Conservation (phyloP, 1,284 basidiomycete genomes). For the Cystobasidiaceae sp. region DNA sequence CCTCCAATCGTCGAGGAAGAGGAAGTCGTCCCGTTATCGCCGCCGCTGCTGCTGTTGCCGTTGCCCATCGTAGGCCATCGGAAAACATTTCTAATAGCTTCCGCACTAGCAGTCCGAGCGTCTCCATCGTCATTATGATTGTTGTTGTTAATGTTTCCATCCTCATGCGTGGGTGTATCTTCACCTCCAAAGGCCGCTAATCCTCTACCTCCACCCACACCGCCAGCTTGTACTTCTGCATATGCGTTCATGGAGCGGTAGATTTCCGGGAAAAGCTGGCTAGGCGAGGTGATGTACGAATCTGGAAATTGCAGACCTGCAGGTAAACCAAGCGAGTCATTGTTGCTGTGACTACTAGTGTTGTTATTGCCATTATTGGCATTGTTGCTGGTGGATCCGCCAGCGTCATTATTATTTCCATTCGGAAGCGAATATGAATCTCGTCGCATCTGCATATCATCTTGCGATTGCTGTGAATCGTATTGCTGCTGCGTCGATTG, state of each 20-base stretch:
- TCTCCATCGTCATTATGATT: background rate
- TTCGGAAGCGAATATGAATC: background rate
- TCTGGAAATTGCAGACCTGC: conserved; percentile 14
- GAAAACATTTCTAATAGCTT: conserved; percentile 5
- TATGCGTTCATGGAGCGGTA: conserved; percentile 21
- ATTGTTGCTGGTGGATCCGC: background rate
- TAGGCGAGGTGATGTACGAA: conserved; percentile 6
- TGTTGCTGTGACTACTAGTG: background rate
- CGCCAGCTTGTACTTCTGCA: conserved; percentile 19
- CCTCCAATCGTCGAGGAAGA: background rate
- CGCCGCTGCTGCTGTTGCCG: background rate
- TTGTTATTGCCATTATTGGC: background rate
- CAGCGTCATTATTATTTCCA: background rate
- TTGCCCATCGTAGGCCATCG: conserved; percentile 14
- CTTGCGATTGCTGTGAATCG: background rate
- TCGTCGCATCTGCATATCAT: background rate
- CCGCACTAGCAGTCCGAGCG: too few relatives aligned
- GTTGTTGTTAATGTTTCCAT: background rate
- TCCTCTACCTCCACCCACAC: too few relatives aligned
- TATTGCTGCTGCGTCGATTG: background rate
- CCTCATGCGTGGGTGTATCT: conserved; percentile 1
- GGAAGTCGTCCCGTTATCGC: background rate
- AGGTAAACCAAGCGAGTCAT: background rate
- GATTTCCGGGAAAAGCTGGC: conserved; percentile 28
- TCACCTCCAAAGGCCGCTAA: conserved; percentile 17